A percentile compares a stretch with the other conserved stretches of the same genome.
These are phyloP conservation scores for Pigoraptor vietnamica DNA, from an alignment of 78 protist genomes.

Conservation along the genomic window DNA sequence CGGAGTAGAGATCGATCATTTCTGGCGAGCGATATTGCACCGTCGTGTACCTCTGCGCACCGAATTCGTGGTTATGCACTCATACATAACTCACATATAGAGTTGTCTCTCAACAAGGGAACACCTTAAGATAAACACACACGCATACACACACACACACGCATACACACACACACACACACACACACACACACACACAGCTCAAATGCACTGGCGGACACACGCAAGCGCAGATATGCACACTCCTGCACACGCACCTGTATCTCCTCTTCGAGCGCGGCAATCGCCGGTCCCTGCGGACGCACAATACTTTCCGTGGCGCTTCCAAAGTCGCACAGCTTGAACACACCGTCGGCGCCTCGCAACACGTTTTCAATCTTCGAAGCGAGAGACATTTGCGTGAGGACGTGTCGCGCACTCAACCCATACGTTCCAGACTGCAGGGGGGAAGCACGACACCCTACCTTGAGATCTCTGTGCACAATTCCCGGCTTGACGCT, in stretches of 20 bases:
- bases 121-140: no score
- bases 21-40: conserved; percentile 33
- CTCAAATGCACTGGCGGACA: no score
- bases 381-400: background rate
- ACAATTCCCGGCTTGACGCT: background rate
- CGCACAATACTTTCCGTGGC: background rate
- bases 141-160: no score
- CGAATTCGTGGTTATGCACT: no score
- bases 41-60: conserved; percentile 24
- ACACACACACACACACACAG: no score
- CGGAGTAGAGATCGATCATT: conserved; percentile 33
- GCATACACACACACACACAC: no score
- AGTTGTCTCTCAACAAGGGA: no score
- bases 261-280: background rate
- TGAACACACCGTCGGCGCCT: background rate
- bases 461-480: background rate
- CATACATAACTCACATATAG: no score
- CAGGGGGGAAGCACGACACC: background rate
- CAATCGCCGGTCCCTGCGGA: no score
- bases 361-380: conserved; percentile 1
- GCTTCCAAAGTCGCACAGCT: conserved; percentile 23
- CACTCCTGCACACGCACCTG: no score
- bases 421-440: no score
- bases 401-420: background rate
- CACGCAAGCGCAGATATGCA: no score